Conservation (phyloP, 2,329 filamentous ascomycete genomes). For the Alternaria ethzedia region DNA sequence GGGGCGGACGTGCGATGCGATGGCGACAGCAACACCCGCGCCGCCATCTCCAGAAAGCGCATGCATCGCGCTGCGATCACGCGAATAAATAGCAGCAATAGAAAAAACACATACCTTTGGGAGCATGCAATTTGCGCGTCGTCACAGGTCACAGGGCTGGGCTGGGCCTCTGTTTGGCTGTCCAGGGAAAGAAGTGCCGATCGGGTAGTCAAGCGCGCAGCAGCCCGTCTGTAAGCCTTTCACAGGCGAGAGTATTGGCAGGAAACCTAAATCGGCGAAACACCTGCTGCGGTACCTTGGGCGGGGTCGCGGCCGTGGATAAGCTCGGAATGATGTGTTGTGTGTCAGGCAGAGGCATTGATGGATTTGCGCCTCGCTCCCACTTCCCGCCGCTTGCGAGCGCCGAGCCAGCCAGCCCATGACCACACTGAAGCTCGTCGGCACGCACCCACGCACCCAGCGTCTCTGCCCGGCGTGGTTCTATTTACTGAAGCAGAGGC, state of each 20-base stretch:
- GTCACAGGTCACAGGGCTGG: constrained; percentile 47
- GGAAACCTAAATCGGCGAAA: constrained; percentile 37
- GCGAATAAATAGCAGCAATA: neutral
- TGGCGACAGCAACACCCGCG: constrained; percentile 18
- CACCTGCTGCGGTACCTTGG: constrained; percentile 31
- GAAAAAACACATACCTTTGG: constrained; percentile 45
- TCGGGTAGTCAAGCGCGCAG: constrained; percentile 37
- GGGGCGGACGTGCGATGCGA: constrained; percentile 25
- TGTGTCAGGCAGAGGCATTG: constrained; percentile 33
- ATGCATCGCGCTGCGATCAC: constrained; percentile 21
- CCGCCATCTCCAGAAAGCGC: constrained; percentile 19
- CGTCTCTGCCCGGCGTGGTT: neutral
- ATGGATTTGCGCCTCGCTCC: constrained; percentile 23
- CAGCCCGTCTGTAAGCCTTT: constrained; percentile 35
- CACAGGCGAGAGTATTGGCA: constrained; percentile 42
- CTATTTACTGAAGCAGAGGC: neutral
- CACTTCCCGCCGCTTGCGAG: constrained; percentile 11
- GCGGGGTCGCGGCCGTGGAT: constrained; percentile 42
- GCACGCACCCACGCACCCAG: neutral
- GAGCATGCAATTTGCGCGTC: constrained; percentile 49
- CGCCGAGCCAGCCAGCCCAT: constrained; percentile 25
- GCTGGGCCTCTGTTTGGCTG: constrained; percentile 47
- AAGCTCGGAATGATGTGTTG: constrained; percentile 48
- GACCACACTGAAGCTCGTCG: neutral
- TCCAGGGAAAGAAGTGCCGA: constrained; percentile 44